A percentile compares a stretch with the other conserved stretches of the same genome.
These are phyloP conservation scores for Vigna trinervia DNA, from an alignment of 306 rosid species.

Conservation along the genomic window DNA sequence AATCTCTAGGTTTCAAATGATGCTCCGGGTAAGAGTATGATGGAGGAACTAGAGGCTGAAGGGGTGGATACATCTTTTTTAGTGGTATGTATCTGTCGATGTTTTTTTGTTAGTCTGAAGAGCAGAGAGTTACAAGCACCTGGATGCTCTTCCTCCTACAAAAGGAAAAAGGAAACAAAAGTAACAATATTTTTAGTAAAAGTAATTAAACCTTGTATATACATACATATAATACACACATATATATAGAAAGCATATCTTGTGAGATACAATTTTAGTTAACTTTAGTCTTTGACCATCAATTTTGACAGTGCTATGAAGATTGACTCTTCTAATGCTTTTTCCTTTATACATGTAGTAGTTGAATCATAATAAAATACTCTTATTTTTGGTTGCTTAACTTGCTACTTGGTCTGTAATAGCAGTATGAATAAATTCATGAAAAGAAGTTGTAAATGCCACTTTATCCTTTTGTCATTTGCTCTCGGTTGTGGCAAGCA, in stretches of 20 bases:
- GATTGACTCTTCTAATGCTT: background rate
- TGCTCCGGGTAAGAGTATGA: conserved; percentile 49
- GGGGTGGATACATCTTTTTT: conserved; percentile 59
- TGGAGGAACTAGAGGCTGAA: conserved; percentile 55
- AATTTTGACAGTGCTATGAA: background rate
- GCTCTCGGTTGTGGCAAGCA: conserved; percentile 37
- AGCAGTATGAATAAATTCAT: conserved; percentile 2
- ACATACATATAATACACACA: no score
- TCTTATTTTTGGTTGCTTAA: background rate
- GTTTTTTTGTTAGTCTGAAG: background rate
- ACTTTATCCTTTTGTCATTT: background rate
- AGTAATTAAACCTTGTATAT: background rate
- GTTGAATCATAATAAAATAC: background rate
- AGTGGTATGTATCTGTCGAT: conserved; percentile 45
- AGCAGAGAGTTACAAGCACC: background rate
- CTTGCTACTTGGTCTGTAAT: background rate
- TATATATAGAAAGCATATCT: background rate
- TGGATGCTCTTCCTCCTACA: background rate
- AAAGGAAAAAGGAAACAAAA: background rate
- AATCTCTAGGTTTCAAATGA: conserved; percentile 58
- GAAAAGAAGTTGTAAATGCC: background rate
- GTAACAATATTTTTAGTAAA: background rate
- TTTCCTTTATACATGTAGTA: background rate
- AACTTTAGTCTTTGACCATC: background rate
- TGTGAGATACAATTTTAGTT: background rate